Evolutionary conservation across 306 rosid genomes (phyloP).

Genomic region (Carpinus viminea): DNA sequence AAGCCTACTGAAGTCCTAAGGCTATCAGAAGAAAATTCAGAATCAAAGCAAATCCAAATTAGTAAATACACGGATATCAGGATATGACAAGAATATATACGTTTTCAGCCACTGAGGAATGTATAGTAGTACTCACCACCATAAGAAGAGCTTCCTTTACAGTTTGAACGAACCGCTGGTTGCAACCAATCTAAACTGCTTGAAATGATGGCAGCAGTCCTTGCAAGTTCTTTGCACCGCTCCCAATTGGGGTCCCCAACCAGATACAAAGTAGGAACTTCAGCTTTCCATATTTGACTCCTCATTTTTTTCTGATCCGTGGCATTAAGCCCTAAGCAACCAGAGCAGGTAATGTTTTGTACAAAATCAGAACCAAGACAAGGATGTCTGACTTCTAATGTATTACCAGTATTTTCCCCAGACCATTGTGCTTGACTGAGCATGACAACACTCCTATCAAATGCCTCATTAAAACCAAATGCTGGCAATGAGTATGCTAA

Average conservation of each 20-base stretch:
- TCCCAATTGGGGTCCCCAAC: constrained; percentile 72
- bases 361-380: constrained; percentile 50
- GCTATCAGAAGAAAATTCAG: neutral
- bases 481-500: constrained; percentile 60
- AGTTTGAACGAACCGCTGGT: constrained; percentile 35
- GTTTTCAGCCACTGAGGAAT: neutral
- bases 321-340: constrained; percentile 39
- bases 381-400: constrained; percentile 59
- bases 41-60: neutral
- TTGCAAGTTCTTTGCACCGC: constrained; percentile 60
- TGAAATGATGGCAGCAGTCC: constrained; percentile 64
- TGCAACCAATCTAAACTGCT: constrained; percentile 40
- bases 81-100: neutral
- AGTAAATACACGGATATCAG: neutral
- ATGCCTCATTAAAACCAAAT: constrained; percentile 83
- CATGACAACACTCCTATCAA: constrained; percentile 63
- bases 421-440: constrained; percentile 40
- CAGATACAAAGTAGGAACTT: constrained; percentile 46
- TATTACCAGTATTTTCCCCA: constrained; percentile 24
- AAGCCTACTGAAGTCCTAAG: neutral
- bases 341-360: constrained; percentile 61
- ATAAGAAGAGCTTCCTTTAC: constrained; percentile 33
- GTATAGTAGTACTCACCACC: constrained; percentile 29
- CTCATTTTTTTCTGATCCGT: constrained; percentile 25
- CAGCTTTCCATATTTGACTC: constrained; percentile 30